Conservation (phyloP, 1,284 basidiomycete genomes). For the Meira nashicola region DNA sequence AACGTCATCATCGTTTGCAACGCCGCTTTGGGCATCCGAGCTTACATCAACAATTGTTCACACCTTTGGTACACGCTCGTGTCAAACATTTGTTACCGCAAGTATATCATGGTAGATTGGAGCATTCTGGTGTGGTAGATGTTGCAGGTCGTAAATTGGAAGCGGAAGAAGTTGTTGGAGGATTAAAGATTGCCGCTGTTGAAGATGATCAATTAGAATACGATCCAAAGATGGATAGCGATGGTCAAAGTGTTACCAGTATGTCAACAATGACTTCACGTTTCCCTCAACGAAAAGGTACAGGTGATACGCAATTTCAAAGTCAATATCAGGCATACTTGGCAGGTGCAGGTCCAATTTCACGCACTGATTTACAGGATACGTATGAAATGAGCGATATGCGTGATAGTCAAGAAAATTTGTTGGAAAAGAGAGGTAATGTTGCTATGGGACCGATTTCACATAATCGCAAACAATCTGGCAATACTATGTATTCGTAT, state of each 20-base stretch:
- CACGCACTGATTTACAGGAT: conserved; percentile 19
- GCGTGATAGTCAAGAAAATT: conserved; percentile 37
- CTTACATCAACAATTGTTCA: conserved; percentile 43
- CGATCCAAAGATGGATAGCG: conserved; percentile 40
- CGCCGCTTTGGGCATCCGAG: conserved; percentile 51
- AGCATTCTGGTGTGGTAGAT: conserved; percentile 22
- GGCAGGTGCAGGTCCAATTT: conserved; percentile 20
- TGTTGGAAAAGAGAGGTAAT: conserved; percentile 31
- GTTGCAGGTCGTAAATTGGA: conserved; percentile 40
- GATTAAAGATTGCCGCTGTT: conserved; percentile 44
- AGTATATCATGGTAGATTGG: conserved; percentile 39
- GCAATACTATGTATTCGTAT: background rate
- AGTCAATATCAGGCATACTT: conserved; percentile 39
- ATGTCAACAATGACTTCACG: conserved; percentile 37
- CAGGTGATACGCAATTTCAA: conserved; percentile 27
- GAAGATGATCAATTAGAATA: conserved; percentile 47
- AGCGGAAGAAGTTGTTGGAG: conserved; percentile 33
- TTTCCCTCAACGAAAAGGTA: conserved; percentile 12
- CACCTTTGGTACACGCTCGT: conserved; percentile 46
- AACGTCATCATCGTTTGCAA: conserved; percentile 41
- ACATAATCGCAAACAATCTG: conserved; percentile 1
- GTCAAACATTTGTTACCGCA: conserved; percentile 39
- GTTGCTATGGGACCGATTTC: background rate
- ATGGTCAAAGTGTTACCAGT: conserved; percentile 41
- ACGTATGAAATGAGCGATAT: conserved; percentile 41